These are phyloP conservation scores for Rhinocladiella similis DNA, from an alignment of 2,329 filamentous ascomycete species.

Conservation along the genomic window DNA sequence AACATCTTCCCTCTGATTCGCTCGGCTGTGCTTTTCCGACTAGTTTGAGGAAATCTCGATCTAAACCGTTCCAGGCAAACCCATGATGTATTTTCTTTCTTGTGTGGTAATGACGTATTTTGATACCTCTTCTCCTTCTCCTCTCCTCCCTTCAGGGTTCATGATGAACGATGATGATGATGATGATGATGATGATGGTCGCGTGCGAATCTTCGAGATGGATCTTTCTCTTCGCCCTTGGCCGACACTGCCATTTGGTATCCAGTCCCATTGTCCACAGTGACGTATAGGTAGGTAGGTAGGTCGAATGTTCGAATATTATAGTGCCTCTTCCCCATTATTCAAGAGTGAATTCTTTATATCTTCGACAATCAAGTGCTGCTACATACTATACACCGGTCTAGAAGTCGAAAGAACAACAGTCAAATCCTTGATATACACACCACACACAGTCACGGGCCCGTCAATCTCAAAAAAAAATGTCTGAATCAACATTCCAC, in stretches of 20 bases:
- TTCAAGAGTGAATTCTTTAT: too few relatives aligned
- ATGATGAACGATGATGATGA: too few relatives aligned
- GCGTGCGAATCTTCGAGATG: slow-evolving; percentile 9
- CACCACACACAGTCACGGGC: too few relatives aligned
- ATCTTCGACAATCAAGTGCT: too few relatives aligned
- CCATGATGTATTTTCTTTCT: neutral
- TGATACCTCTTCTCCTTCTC: neutral
- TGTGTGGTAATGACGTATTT: neutral
- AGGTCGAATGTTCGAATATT: too few relatives aligned
- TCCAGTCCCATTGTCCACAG: neutral
- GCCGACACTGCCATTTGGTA: neutral
- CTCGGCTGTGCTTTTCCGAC: neutral
- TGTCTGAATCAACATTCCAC: slow-evolving; percentile 45
- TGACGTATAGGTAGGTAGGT: neutral
- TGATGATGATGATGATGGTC: neutral
- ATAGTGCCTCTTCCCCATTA: too few relatives aligned
- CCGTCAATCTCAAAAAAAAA: too few relatives aligned
- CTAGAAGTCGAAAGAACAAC: too few relatives aligned
- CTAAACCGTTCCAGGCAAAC: neutral
- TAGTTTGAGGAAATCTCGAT: neutral
- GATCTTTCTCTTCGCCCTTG: neutral
- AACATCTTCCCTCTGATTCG: slow-evolving; percentile 6
- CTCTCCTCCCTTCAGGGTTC: too few relatives aligned
- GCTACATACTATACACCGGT: too few relatives aligned
- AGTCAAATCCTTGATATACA: too few relatives aligned